These are phyloP conservation scores for Aspergillus pseudoviridinutans DNA, from an alignment of 2,329 filamentous ascomycete genomes.

Conservation along the genomic window DNA sequence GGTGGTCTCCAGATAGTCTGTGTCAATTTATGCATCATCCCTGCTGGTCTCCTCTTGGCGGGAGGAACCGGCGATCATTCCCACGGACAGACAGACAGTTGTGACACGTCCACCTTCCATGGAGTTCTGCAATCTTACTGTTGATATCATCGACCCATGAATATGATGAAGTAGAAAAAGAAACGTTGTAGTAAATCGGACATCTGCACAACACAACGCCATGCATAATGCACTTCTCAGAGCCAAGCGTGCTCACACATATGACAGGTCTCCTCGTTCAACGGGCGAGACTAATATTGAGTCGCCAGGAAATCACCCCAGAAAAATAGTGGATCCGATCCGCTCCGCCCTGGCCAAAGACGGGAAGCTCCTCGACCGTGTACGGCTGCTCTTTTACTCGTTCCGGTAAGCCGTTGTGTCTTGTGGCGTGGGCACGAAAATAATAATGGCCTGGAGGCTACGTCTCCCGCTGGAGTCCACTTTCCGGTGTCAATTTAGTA, in stretches of 20 bases:
- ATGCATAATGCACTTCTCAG: neutral
- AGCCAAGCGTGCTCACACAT: no score
- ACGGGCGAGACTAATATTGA: neutral
- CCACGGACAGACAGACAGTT: neutral
- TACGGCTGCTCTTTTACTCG: neutral
- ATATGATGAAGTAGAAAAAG: neutral
- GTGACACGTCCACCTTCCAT: neutral
- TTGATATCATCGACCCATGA: no score
- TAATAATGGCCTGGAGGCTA: neutral
- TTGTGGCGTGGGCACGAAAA: neutral
- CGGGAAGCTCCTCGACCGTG: neutral
- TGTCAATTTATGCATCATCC: neutral
- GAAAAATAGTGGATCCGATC: neutral
- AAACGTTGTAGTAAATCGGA: neutral
- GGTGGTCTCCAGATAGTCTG: neutral
- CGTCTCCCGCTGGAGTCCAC: neutral
- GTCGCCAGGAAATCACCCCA: neutral
- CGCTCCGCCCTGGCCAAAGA: neutral
- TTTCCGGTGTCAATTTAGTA: neutral
- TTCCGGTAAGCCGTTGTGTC: neutral
- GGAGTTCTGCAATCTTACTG: no score
- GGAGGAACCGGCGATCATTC: neutral
- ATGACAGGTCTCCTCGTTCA: neutral
- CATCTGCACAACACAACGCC: neutral
- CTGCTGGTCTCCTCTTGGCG: neutral